Evolutionary conservation across 805 yeast genomes (phyloP).

Genomic region (Geotrichum ghanense): DNA sequence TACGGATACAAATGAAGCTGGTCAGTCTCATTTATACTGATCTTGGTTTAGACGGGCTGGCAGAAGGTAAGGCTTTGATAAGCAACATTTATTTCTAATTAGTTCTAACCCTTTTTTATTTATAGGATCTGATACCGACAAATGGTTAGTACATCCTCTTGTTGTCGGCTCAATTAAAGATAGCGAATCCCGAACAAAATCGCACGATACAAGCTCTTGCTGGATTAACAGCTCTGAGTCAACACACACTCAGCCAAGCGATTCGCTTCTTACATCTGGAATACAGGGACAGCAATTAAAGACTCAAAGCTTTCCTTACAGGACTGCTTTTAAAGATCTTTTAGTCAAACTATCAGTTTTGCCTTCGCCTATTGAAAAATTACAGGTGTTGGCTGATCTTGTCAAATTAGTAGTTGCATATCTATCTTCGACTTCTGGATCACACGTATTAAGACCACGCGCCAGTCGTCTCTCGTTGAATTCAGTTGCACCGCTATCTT

Average conservation of each 20-base stretch:
- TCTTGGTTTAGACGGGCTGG: conserved; percentile 19
- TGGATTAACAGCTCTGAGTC: not conserved
- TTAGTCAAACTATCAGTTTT: conserved; percentile 15
- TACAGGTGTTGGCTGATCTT: conserved; percentile 16
- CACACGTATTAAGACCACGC: not conserved
- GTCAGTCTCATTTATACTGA: conserved; percentile 23
- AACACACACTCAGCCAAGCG: too few relatives aligned
- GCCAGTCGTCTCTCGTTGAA: conserved; percentile 12
- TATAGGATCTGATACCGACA: conserved; percentile 24
- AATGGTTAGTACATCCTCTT: conserved; percentile 17
- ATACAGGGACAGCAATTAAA: not conserved
- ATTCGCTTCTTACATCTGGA: not conserved
- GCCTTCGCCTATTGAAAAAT: conserved; percentile 19
- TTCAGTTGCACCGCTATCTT: conserved; percentile 11
- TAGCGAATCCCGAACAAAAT: conserved; percentile 4
- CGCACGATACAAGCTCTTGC: not conserved
- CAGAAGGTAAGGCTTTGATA: conserved; percentile 12
- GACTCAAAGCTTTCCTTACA: conserved; percentile 10
- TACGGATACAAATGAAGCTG: conserved; percentile 15
- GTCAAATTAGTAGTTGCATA: conserved; percentile 18
- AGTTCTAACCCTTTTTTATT: too few relatives aligned
- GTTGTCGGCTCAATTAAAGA: conserved; percentile 8
- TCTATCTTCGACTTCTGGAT: conserved; percentile 5
- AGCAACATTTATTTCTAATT: too few relatives aligned
- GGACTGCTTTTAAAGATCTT: conserved; percentile 16